Evolutionary conservation across 345 rosid species (phyloP).

Genomic region (Jatropha curcas): DNA sequence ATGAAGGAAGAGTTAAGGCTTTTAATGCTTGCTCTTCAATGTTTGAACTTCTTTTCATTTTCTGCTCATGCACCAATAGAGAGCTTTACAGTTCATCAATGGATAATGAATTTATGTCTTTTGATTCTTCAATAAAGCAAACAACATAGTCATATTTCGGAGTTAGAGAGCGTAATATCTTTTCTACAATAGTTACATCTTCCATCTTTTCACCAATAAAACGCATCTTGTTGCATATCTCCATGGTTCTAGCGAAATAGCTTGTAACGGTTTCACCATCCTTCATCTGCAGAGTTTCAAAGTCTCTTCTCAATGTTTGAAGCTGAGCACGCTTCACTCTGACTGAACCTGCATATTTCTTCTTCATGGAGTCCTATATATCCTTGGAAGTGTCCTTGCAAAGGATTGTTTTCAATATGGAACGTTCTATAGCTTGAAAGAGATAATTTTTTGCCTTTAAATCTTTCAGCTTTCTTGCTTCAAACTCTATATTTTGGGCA

Average conservation of each 20-base stretch:
- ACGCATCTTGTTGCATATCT: neutral
- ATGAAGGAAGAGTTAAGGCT: neutral
- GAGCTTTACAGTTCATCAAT: conserved; percentile 3
- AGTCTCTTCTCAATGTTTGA: too few species aligned
- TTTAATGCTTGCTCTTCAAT: conserved; percentile 4
- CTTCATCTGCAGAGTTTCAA: neutral
- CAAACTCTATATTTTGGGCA: neutral
- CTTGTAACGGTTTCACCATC: neutral
- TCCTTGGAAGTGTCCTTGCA: too few species aligned
- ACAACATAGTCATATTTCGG: neutral
- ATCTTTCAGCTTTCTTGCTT: neutral
- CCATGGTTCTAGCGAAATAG: neutral
- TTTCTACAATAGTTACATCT: neutral
- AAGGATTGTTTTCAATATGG: too few species aligned
- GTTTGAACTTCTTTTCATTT: neutral
- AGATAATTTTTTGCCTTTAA: neutral
- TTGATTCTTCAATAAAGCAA: too few species aligned
- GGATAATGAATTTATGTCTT: conserved; percentile 1
- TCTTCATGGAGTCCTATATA: too few species aligned
- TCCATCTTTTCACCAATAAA: neutral
- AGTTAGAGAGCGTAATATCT: neutral
- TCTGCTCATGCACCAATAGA: conserved; percentile 11
- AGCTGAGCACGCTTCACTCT: too few species aligned
- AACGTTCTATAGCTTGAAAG: too few species aligned
- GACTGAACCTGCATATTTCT: too few species aligned